Percentiles rank a stretch among this genome's conserved stretches.
phyloP scores from a whole-genome alignment of 257 asterid genomes.

The Solanum tacnaense region DNA sequence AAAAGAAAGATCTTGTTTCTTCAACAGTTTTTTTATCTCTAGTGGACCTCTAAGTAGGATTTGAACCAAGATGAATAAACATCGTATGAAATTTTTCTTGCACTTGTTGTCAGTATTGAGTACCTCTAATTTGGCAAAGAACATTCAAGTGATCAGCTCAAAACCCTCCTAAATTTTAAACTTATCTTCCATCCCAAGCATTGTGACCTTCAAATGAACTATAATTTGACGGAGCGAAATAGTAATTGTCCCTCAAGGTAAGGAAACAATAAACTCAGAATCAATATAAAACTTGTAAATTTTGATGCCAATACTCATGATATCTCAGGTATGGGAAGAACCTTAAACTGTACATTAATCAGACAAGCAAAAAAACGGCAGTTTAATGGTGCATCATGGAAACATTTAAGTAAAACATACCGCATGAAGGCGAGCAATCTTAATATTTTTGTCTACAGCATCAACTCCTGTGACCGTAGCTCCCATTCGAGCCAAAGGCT shows the following conservation, averaged over 20 bases:
- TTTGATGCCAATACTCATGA: not conserved
- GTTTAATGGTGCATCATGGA: not conserved
- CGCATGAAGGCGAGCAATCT: slow-evolving; percentile 80
- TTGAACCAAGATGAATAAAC: not conserved
- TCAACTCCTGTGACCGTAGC: slow-evolving; percentile 82
- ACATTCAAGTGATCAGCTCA: not conserved
- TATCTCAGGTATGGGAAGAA: not conserved
- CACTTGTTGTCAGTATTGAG: not conserved
- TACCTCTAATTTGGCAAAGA: not conserved
- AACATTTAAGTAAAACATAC: slow-evolving; percentile 28
- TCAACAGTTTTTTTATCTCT: not conserved
- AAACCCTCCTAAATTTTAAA: not conserved
- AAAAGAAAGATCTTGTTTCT: not conserved
- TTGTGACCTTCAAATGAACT: not conserved
- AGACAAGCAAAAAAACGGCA: not conserved
- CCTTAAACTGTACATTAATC: not conserved
- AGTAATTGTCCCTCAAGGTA: not conserved
- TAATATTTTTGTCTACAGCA: slow-evolving; percentile 88
- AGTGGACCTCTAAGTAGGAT: not conserved
- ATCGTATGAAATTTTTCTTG: not conserved
- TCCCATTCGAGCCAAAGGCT: slow-evolving; percentile 96
- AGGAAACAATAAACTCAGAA: not conserved
- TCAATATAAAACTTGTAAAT: not conserved
- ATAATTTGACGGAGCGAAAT: not conserved
- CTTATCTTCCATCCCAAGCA: not conserved